phyloP scores from a whole-genome alignment of 352 stramenopile genomes.

The Phytophthora cryptogea region DNA sequence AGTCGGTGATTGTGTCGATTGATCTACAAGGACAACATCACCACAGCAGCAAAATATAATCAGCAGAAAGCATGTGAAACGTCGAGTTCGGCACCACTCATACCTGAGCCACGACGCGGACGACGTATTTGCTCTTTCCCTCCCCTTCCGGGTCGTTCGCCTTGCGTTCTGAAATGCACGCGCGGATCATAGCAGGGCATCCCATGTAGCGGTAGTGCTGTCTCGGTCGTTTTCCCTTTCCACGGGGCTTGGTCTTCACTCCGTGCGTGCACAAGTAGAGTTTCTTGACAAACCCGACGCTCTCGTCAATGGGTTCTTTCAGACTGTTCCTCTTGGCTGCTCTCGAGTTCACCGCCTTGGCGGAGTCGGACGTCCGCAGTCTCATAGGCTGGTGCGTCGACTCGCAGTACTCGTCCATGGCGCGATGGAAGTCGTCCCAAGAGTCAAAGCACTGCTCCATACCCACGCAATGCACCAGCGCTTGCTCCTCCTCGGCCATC shows the following conservation, averaged over 20 bases:
- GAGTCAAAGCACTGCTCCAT: conserved; percentile 84
- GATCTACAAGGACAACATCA: conserved; percentile 35
- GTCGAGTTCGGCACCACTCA: not conserved
- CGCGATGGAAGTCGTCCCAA: conserved; percentile 82
- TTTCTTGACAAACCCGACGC: conserved; percentile 85
- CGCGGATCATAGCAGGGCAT: conserved; percentile 82
- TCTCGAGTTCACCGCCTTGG: conserved; percentile 76
- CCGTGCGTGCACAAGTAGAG: conserved; percentile 85
- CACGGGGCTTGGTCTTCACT: conserved; percentile 83
- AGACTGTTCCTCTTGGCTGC: conserved; percentile 84
- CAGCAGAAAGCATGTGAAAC: not conserved
- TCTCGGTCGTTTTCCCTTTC: conserved; percentile 77
- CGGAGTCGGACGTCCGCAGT: conserved; percentile 79
- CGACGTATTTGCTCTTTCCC: conserved; percentile 78
- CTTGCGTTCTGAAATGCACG: conserved; percentile 82
- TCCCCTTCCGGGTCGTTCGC: conserved; percentile 42
- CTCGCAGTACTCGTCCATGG: conserved; percentile 81
- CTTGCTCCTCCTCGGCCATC: conserved; percentile 60
- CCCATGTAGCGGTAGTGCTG: conserved; percentile 88
- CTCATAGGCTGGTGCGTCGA: conserved; percentile 81
- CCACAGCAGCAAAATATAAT: not conserved
- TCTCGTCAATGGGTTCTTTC: conserved; percentile 87
- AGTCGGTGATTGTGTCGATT: conserved; percentile 88
- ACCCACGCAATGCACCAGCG: conserved; percentile 68
- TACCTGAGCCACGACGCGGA: conserved; percentile 83